These are phyloP conservation scores for Pestalotiopsis sp. DNA, from an alignment of 2,329 filamentous ascomycete species.

Conservation along the genomic window DNA sequence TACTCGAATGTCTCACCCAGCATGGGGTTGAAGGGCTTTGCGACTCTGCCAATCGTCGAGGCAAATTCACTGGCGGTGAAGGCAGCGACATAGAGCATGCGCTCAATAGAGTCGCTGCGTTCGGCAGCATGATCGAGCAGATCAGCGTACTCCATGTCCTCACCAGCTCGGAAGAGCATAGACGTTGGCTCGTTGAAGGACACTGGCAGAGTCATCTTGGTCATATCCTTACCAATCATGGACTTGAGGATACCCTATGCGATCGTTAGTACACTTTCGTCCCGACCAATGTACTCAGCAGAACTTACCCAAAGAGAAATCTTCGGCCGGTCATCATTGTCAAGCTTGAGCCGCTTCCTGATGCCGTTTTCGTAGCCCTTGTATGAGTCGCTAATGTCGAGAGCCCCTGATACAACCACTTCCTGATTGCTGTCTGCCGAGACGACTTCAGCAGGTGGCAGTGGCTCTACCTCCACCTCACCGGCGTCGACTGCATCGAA, in stretches of 20 bases:
- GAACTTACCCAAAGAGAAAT: slow-evolving; percentile 89
- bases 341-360: slow-evolving; percentile 78
- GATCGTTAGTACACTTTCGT: slow-evolving; percentile 22
- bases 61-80: slow-evolving; percentile 97
- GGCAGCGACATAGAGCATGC: slow-evolving; percentile 90
- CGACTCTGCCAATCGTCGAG: slow-evolving; percentile 93
- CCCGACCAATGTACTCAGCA: not conserved
- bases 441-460: slow-evolving; percentile 53
- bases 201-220: slow-evolving; percentile 97
- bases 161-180: slow-evolving; percentile 87
- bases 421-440: slow-evolving; percentile 45
- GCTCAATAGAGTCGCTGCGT: slow-evolving; percentile 82
- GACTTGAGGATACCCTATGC: slow-evolving; percentile 89
- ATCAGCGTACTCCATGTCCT: slow-evolving; percentile 98
- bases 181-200: slow-evolving; percentile 99
- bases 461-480: slow-evolving; percentile 77
- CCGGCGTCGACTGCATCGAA: slow-evolving; percentile 96
- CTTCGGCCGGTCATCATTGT: slow-evolving; percentile 89
- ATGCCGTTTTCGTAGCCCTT: slow-evolving; percentile 90
- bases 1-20: slow-evolving; percentile 98
- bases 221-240: slow-evolving; percentile 99
- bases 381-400: slow-evolving; percentile 77
- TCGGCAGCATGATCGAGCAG: slow-evolving; percentile 88
- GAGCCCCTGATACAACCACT: slow-evolving; percentile 44
- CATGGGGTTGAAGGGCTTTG: slow-evolving; percentile 97